A percentile compares a stretch with the other conserved stretches of the same genome.
Evolutionary conservation across 495 filamentous ascomycete species (phyloP).

Genomic region (Aspergillus conjunctus): DNA sequence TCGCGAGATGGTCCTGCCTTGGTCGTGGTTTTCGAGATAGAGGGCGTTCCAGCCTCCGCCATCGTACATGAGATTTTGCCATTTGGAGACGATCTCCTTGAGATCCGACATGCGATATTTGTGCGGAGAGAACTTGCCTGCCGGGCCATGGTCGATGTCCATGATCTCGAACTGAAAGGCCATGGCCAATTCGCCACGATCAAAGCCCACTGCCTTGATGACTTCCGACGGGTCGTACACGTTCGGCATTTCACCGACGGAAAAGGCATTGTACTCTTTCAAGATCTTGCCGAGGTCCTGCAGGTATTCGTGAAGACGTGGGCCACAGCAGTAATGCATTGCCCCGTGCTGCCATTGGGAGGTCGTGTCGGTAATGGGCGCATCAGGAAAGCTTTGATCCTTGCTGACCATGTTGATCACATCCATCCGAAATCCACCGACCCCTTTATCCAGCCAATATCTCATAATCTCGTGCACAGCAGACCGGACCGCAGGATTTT

Average conservation of each 20-base stretch:
- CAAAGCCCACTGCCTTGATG: conserved; percentile 49
- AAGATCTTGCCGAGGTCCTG: conserved; percentile 61
- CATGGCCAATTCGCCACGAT: conserved; percentile 62
- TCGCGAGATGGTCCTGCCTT: conserved; percentile 56
- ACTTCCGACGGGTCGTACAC: conserved; percentile 51
- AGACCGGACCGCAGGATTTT: conserved; percentile 48
- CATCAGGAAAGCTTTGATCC: conserved; percentile 57
- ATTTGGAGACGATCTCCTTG: conserved; percentile 51
- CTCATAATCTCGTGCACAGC: conserved; percentile 54
- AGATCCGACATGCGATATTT: conserved; percentile 49
- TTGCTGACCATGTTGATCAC: conserved; percentile 65
- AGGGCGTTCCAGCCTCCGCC: conserved; percentile 56
- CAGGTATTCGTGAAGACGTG: conserved; percentile 63
- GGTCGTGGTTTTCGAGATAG: conserved; percentile 64
- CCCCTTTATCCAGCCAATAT: conserved; percentile 59
- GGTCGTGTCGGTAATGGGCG: conserved; percentile 47
- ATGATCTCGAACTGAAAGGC: conserved; percentile 61
- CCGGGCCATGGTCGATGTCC: conserved; percentile 17
- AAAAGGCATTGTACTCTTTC: conserved; percentile 58
- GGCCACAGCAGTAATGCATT: conserved; percentile 57
- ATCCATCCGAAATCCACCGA: conserved; percentile 64
- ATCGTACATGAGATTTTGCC: conserved; percentile 56
- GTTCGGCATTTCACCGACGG: conserved; percentile 68
- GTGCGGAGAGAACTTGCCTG: conserved; percentile 24
- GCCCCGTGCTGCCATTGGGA: conserved; percentile 46